A percentile compares a stretch with the other conserved stretches of the same genome.
These are phyloP conservation scores for Blastocystis sp. DNA, from an alignment of 352 stramenopile species.

Conservation along the genomic window DNA sequence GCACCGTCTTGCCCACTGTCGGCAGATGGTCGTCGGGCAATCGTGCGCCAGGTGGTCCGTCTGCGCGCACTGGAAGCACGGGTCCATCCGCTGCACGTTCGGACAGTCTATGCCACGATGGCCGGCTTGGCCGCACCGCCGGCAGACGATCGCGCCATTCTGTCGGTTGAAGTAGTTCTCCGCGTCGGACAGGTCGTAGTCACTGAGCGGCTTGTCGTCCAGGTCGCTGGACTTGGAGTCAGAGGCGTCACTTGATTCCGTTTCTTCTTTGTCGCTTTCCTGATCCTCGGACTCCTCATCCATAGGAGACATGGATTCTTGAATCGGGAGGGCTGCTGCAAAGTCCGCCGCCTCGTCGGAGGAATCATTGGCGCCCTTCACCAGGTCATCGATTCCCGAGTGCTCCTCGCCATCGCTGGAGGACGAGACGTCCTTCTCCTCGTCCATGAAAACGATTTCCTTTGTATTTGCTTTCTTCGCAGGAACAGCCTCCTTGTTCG, in stretches of 20 bases:
- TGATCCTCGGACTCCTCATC: not conserved
- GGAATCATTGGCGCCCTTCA: not conserved
- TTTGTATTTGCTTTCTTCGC: conserved; percentile 54
- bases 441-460: conserved; percentile 41
- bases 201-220: not conserved
- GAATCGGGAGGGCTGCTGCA: not conserved
- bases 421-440: conserved; percentile 13
- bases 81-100: not conserved
- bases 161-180: conserved; percentile 51
- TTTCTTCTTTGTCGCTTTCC: no score
- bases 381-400: no score
- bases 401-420: not conserved
- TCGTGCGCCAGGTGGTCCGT: not conserved
- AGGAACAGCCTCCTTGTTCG: not conserved
- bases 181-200: conserved; percentile 27
- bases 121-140: conserved; percentile 17
- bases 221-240: no score
- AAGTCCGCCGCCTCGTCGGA: not conserved
- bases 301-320: not conserved
- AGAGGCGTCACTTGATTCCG: no score
- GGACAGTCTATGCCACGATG: conserved; percentile 40
- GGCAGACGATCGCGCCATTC: conserved; percentile 30
- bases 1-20: not conserved
- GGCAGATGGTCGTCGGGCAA: conserved; percentile 30
- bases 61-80: conserved; percentile 31